Conservation (phyloP, 345 rosid genomes). For the Pelargonium nanum region DNA sequence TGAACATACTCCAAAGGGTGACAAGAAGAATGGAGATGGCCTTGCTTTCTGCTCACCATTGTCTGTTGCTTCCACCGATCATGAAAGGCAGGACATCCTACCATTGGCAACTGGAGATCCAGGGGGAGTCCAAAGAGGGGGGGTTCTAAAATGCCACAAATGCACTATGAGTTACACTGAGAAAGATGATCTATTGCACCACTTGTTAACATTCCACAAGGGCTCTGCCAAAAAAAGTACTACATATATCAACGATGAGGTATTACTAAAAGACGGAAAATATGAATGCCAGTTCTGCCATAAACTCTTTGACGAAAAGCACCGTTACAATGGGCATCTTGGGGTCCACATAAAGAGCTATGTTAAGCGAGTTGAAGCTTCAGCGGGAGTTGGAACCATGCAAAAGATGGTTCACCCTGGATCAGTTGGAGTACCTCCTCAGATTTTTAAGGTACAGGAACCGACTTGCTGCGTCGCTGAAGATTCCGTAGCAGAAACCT, state of each 20-base stretch:
- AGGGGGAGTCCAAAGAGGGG: constrained; percentile 11
- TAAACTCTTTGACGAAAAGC: constrained; percentile 34
- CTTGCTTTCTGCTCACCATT: constrained; percentile 15
- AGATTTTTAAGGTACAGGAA: constrained; percentile 1
- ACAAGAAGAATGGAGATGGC: constrained; percentile 15
- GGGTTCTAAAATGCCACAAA: constrained; percentile 33
- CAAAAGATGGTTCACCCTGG: constrained; percentile 11
- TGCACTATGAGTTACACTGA: constrained; percentile 28
- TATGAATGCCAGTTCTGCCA: constrained; percentile 41
- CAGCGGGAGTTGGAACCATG: constrained; percentile 7
- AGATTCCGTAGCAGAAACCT: constrained; percentile 9
- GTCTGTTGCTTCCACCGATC: constrained; percentile 15
- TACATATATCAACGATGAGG: constrained; percentile 15
- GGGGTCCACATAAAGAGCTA: constrained; percentile 34
- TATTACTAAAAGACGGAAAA: constrained; percentile 29
- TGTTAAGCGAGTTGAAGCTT: constrained; percentile 28
- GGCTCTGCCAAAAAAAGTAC: constrained; percentile 17
- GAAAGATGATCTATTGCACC: constrained; percentile 32
- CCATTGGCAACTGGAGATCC: constrained; percentile 10
- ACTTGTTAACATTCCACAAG: constrained; percentile 33
- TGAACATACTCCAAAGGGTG: constrained; percentile 13
- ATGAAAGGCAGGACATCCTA: constrained; percentile 12
- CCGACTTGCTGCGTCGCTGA: constrained; percentile 2
- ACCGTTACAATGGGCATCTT: constrained; percentile 28
- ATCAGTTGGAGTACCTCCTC: constrained; percentile 5